These are phyloP conservation scores for Parastagonospora avenae DNA, from an alignment of 2,329 filamentous ascomycete genomes.

Conservation along the genomic window DNA sequence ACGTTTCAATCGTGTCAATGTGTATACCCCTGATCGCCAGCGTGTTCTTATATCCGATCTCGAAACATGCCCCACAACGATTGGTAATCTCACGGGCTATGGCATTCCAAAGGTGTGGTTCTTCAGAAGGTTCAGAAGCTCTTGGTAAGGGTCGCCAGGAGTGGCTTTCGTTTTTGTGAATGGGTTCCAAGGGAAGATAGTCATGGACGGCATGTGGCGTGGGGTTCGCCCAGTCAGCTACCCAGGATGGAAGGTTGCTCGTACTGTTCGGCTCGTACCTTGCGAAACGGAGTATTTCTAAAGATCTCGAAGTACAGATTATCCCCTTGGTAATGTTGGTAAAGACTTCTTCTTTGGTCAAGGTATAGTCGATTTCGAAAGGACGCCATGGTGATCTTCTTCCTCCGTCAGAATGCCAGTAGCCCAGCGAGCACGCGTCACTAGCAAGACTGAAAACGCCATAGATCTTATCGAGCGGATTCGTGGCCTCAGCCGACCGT, in stretches of 20 bases:
- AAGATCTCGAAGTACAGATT: conserved; percentile 2
- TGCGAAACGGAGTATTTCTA: conserved; percentile 3
- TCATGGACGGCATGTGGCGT: not conserved
- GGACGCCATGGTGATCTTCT: not conserved
- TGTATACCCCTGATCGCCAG: too few relatives aligned
- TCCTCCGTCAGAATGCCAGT: conserved; percentile 1
- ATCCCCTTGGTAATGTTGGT: conserved; percentile 5
- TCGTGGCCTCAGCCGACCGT: conserved; percentile 7
- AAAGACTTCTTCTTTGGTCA: conserved; percentile 4
- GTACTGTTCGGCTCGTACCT: not conserved
- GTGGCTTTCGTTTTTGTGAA: not conserved
- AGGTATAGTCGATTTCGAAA: conserved; percentile 5
- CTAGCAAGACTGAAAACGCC: conserved; percentile 5
- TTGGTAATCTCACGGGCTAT: too few relatives aligned
- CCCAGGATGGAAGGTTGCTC: conserved; percentile 6
- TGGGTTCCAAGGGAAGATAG: not conserved
- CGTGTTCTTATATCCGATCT: too few relatives aligned
- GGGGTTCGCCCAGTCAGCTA: conserved; percentile 5
- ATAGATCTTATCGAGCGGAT: conserved; percentile 8
- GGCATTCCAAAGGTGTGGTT: too few relatives aligned
- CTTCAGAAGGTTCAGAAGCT: too few relatives aligned
- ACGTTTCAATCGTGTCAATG: too few relatives aligned
- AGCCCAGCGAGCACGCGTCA: not conserved
- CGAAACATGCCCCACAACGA: too few relatives aligned
- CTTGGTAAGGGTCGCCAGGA: not conserved